A percentile compares a stretch with the other conserved stretches of the same genome.
These are phyloP conservation scores for Magnusiomyces ingens DNA, from an alignment of 1,139 yeast species.

Conservation along the genomic window DNA sequence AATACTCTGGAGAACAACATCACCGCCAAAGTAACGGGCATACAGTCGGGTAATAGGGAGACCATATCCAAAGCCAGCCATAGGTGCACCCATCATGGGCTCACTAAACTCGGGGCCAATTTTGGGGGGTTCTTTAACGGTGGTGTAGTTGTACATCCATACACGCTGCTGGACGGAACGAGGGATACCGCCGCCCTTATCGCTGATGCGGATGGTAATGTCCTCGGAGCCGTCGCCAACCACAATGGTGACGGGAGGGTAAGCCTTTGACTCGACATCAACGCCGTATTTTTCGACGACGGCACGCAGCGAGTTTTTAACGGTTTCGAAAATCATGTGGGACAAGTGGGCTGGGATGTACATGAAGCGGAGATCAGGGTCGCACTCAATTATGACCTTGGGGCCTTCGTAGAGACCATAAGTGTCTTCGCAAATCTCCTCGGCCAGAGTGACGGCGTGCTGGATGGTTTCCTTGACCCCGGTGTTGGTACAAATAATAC, in stretches of 20 bases:
- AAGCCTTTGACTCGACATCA: slow-evolving; percentile 37
- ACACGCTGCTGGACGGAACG: slow-evolving; percentile 67
- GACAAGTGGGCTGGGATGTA: slow-evolving; percentile 87
- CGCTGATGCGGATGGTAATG: slow-evolving; percentile 71
- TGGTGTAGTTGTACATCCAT: slow-evolving; percentile 77
- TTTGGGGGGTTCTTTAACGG: slow-evolving; percentile 59
- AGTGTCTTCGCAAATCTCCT: slow-evolving; percentile 79
- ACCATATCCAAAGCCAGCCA: slow-evolving; percentile 85
- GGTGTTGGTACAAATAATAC: slow-evolving; percentile 75
- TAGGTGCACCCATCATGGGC: slow-evolving; percentile 54
- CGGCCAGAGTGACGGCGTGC: slow-evolving; percentile 80
- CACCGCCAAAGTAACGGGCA: slow-evolving; percentile 78
- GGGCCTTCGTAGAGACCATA: slow-evolving; percentile 80
- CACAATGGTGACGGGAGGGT: slow-evolving; percentile 69
- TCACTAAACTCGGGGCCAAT: slow-evolving; percentile 47
- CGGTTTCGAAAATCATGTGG: slow-evolving; percentile 77
- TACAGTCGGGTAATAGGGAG: slow-evolving; percentile 68
- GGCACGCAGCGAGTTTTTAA: slow-evolving; percentile 78
- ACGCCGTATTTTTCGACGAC: slow-evolving; percentile 66
- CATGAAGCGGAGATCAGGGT: slow-evolving; percentile 63
- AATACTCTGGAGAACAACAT: slow-evolving; percentile 67
- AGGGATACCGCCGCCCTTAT: slow-evolving; percentile 82
- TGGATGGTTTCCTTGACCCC: slow-evolving; percentile 71
- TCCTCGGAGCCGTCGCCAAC: slow-evolving; percentile 76
- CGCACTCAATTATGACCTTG: slow-evolving; percentile 63